Conservation (phyloP, 106 monocot species). For the Hemerocallis citrina region DNA sequence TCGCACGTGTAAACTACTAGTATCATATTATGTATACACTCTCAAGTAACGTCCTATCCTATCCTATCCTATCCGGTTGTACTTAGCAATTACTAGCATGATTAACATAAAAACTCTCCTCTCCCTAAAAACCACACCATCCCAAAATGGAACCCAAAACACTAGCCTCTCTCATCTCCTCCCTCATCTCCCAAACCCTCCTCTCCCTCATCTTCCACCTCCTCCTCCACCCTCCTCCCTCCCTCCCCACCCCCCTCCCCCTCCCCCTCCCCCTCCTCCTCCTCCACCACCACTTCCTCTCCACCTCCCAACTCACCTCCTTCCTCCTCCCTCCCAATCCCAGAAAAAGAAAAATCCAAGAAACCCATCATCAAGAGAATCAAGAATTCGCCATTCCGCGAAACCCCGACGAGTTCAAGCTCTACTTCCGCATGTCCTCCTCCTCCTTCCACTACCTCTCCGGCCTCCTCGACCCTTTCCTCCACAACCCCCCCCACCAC, state of each 20-base stretch:
- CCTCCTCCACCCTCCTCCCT: slow-evolving; percentile 9
- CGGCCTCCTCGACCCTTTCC: slow-evolving; percentile 79
- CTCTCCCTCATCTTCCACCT: slow-evolving; percentile 28
- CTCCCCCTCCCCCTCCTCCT: slow-evolving; percentile 4
- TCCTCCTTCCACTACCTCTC: slow-evolving; percentile 71
- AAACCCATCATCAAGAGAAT: not conserved
- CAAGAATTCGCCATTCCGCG: not conserved
- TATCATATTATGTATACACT: too few species aligned
- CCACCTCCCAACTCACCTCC: slow-evolving; percentile 10
- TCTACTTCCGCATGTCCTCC: slow-evolving; percentile 38
- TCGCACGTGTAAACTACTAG: too few species aligned
- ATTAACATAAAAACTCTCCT: too few species aligned
- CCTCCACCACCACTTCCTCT: slow-evolving; percentile 11
- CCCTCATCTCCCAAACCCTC: slow-evolving; percentile 40
- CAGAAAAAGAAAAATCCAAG: not conserved
- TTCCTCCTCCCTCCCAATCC: slow-evolving; percentile 2
- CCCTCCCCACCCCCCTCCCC: not conserved
- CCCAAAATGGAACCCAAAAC: slow-evolving; percentile 25
- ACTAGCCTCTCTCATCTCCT: slow-evolving; percentile 16
- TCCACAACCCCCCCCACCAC: slow-evolving; percentile 21
- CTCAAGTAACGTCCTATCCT: too few species aligned
- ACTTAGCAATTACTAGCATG: too few species aligned
- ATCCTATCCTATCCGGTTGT: too few species aligned
- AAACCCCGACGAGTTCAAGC: slow-evolving; percentile 34
- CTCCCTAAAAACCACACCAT: not conserved